phyloP scores from a whole-genome alignment of 805 yeast genomes.

The Wickerhamiella siamensis region DNA sequence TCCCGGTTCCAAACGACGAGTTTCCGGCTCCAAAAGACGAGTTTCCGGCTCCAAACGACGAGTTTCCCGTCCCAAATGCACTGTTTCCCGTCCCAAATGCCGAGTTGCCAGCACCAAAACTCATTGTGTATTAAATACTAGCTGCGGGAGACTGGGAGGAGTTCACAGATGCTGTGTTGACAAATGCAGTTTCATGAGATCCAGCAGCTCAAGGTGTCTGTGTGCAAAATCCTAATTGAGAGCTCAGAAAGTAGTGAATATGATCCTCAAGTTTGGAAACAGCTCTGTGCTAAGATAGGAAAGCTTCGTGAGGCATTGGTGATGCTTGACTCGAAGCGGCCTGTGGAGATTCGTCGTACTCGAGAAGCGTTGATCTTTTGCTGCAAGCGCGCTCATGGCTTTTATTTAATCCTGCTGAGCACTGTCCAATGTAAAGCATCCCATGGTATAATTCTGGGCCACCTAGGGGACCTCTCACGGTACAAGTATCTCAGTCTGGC shows the following conservation, averaged over 20 bases:
- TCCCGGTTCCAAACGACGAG: constrained; percentile 3
- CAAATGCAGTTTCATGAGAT: neutral
- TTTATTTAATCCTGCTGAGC: neutral
- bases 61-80: constrained; percentile 15
- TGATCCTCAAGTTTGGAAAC: neutral
- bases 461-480: neutral
- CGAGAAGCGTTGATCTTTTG: neutral
- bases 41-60: constrained; percentile 16
- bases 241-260: neutral
- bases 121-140: too few species aligned
- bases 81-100: constrained; percentile 15
- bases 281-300: neutral
- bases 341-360: neutral
- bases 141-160: too few species aligned
- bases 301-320: neutral
- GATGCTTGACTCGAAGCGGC: neutral
- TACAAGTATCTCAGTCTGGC: neutral
- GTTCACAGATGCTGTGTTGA: too few species aligned
- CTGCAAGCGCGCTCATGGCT: neutral
- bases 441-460: neutral
- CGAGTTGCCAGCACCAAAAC: neutral
- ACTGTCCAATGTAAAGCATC: neutral
- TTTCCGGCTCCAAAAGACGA: too few species aligned
- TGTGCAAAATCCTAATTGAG: neutral
- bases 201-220: neutral